Base-by-base conservation (phyloP, 139 green algal genomes). In the Coelastrella sp. region DNA sequence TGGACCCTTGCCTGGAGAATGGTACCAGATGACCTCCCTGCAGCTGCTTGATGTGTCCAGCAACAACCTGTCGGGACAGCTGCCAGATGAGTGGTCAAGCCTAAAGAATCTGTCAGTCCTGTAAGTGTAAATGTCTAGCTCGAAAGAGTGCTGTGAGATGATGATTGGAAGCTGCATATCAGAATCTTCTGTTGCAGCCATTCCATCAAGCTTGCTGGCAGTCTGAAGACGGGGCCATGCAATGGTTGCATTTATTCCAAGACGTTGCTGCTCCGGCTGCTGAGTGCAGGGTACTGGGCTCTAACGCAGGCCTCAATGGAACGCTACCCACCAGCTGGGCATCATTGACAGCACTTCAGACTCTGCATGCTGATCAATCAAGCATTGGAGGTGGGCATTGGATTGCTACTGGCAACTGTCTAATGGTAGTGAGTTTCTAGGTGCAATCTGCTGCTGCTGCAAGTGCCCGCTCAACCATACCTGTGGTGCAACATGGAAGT, bases 311-410 rank as follows among this genome's bases (percentile, higher is more conserved):
- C 8, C 60, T 86, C 3, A 74, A 74, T 59, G 59, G 80, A 17
- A 86, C 80, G 10, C 22, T 86, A 59, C 80, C 80, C 57, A 16
- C 59, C 16, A 16, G 19, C 13, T 86, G 80, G 80, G n/a, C 59
- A 13, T 68, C 57, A 14, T 22, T 86, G 58, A n/a, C n/a, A 59
- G 20, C 80, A 13, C 80, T 86, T 20, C 59, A 86, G 59, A 57
- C 8, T 13, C 59, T 71, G 5, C 61, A 54, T 60, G 10, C 73
- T n/a, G 80, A 86, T 59, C 16, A 74, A n/a, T n/a, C 57, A 22
- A 32, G 23, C 74, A 74, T 86, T 22, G 4, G 19, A 86, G 80
- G 80, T 86, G 8, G 3, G 59, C 7, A 14, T 2, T 8, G 7
- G 16, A 2, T 7, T 57, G 74, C 74, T 80, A 23, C n/a, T 7